Evolutionary conservation across 495 filamentous ascomycete genomes (phyloP).

Genomic region (Hypoxylon rickii): DNA sequence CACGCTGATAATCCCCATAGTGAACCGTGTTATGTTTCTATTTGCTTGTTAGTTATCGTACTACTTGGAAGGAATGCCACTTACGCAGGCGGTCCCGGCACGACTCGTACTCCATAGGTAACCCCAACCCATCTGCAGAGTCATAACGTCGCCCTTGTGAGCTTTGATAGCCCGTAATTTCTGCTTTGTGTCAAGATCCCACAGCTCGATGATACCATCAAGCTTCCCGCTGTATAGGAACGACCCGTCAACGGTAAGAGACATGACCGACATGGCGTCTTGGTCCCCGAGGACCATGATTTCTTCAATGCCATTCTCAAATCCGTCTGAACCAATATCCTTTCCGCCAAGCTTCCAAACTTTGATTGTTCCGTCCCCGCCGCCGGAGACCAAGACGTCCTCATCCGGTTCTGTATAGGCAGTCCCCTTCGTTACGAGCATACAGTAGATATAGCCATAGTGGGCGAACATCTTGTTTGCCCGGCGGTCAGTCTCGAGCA

Average conservation of each 20-base stretch:
- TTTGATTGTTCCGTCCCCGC: constrained; percentile 91
- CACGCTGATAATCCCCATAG: constrained; percentile 53
- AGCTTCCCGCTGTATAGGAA: constrained; percentile 89
- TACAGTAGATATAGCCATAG: constrained; percentile 93
- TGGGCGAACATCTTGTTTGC: constrained; percentile 89
- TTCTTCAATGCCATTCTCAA: constrained; percentile 58
- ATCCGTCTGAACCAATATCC: constrained; percentile 45
- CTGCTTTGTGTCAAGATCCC: constrained; percentile 95
- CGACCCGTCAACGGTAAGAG: constrained; percentile 80
- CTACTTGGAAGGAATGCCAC: constrained; percentile 11
- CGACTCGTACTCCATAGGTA: constrained; percentile 83
- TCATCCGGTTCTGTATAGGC: constrained; percentile 66
- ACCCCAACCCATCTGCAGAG: constrained; percentile 79
- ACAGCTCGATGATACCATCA: constrained; percentile 91
- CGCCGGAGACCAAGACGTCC: constrained; percentile 85
- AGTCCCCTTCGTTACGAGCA: constrained; percentile 74
- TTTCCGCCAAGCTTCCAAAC: constrained; percentile 72
- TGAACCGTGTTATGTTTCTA: constrained; percentile 64
- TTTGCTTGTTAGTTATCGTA: constrained; percentile 10
- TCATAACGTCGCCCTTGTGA: constrained; percentile 82
- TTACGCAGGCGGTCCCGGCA: constrained; percentile 79
- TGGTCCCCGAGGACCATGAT: constrained; percentile 73
- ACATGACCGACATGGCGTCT: constrained; percentile 78
- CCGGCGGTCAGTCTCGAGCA: constrained; percentile 80
- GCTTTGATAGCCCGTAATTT: constrained; percentile 80